phyloP scores from a whole-genome alignment of 495 filamentous ascomycete genomes.

The Xylaria sp. region DNA sequence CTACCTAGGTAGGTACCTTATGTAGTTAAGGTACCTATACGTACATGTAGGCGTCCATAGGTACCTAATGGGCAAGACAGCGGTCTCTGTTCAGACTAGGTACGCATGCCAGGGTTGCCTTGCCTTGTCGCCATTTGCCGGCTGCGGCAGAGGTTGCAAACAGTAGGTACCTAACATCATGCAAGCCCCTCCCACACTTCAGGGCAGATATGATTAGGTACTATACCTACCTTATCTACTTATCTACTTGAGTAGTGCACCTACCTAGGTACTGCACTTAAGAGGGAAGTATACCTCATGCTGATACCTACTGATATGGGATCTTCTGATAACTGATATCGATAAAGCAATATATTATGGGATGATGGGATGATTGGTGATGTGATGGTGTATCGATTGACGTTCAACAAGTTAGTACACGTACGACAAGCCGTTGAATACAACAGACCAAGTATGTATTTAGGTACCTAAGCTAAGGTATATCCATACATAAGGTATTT shows the following conservation, averaged over 20 bases:
- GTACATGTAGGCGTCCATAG: too few relatives aligned
- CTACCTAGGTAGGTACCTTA: too few relatives aligned
- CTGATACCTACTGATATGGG: background rate
- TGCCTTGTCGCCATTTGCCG: conserved; percentile 7
- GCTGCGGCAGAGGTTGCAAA: background rate
- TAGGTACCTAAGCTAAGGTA: too few relatives aligned
- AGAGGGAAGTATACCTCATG: too few relatives aligned
- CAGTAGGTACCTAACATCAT: conserved; percentile 2
- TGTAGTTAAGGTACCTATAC: too few relatives aligned
- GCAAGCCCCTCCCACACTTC: background rate
- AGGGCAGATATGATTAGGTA: background rate
- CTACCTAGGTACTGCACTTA: too few relatives aligned
- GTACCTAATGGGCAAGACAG: background rate
- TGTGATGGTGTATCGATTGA: background rate
- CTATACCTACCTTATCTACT: too few relatives aligned
- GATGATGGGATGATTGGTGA: background rate
- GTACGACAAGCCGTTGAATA: too few relatives aligned
- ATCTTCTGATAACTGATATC: background rate
- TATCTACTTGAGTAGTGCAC: too few relatives aligned
- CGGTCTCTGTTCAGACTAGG: background rate
- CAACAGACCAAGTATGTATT: too few relatives aligned
- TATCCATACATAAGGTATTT: too few relatives aligned
- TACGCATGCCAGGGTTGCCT: background rate
- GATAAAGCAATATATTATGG: background rate
- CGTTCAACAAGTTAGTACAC: background rate